These are phyloP conservation scores for Hypericum perforatum DNA, from an alignment of 345 rosid genomes.

Conservation along the genomic window DNA sequence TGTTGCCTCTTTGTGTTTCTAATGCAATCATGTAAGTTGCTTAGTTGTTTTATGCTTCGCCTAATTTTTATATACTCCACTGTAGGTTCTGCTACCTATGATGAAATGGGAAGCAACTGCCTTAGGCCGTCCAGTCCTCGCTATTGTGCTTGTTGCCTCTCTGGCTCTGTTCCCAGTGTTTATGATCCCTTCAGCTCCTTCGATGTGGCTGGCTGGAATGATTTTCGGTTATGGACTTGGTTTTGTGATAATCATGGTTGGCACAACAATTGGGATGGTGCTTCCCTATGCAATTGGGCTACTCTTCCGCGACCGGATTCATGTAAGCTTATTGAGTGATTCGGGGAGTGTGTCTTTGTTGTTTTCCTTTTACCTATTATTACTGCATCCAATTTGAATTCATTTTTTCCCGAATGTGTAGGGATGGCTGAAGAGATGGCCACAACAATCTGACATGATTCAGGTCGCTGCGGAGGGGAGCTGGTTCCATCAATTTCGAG, in stretches of 20 bases:
- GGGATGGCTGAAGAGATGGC: constrained; percentile 97
- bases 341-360: no score
- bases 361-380: neutral
- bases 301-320: constrained; percentile 75
- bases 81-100: constrained; percentile 73
- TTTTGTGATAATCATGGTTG: constrained; percentile 84
- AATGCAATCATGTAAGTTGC: no score
- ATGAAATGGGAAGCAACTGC: constrained; percentile 99
- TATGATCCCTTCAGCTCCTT: constrained; percentile 95
- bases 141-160: constrained; percentile 70
- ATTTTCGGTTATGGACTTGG: constrained; percentile 92
- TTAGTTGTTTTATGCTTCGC: neutral
- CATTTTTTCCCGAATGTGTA: constrained; percentile 25
- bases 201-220: constrained; percentile 99
- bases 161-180: constrained; percentile 89
- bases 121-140: constrained; percentile 91
- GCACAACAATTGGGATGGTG: constrained; percentile 90
- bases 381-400: neutral
- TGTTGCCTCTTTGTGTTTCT: no score
- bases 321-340: constrained; percentile 36
- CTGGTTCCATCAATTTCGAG: constrained; percentile 88
- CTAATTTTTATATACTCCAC: neutral
- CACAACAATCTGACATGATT: constrained; percentile 69
- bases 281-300: constrained; percentile 77
- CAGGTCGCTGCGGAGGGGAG: constrained; percentile 89